Base-by-base conservation (phyloP, 148 eudicot species). In the Suaeda aralocaspica region DNA sequence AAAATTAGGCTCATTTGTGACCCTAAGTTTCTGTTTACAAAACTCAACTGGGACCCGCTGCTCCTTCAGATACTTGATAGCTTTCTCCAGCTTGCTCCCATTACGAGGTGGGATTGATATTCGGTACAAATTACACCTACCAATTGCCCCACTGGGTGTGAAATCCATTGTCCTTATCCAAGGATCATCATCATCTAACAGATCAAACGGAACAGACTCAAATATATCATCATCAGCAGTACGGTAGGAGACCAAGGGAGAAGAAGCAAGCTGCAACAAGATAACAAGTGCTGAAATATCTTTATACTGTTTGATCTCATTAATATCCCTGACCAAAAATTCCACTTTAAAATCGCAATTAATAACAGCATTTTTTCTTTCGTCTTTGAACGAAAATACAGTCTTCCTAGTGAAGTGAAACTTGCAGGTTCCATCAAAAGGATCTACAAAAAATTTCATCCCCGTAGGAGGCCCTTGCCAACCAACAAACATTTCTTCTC, bases 171-270 rank as follows among this genome's bases (percentile, higher is more conserved):
- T 90, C 22, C 96, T 80, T 34, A 91, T 88, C 98, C 98, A 93
- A 28, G 95, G 96, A 77, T 93, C 98, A 75, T 93, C 96, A 57
- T 93, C 98, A 67, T 93, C 98, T 66, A 93, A 77, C 70, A 88
- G 59, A 73, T 89, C 89, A 77, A 72, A 88, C 0, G 96, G 85
- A 59, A 84, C 84, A 0, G 95, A 63, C 22, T 63, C 83, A 65
- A 67, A 79, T 44, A 93, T 82, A 66, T 93, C 98, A 59, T 93
- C 98, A 73, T 90, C 95, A 0, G 95, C 98, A 14, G 96, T 90
- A 77, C 98, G 79, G 58, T 88, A 93, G 66, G 74, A 83, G 39
- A 93, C 44, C 67, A 71, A 41, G 39, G 98, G 98, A 58, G 96
- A 83, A 7, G 89, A 87, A 45, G 85, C 81, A 61, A 91, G 81